Evolutionary conservation across 345 rosid species (phyloP).

Genomic region (Eucalyptus erythrocorys): DNA sequence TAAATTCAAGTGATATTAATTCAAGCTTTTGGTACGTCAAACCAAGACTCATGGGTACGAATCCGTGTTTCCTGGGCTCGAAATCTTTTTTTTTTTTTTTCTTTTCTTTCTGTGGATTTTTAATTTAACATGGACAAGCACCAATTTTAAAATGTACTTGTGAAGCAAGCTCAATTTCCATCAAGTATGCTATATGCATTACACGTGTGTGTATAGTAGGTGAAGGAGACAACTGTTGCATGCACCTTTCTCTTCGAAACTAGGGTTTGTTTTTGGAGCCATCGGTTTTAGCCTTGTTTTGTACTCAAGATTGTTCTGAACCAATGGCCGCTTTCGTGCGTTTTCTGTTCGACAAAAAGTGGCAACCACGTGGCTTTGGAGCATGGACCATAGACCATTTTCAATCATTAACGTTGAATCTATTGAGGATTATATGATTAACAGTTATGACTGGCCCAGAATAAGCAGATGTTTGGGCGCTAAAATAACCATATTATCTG

Average conservation of each 20-base stretch:
- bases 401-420: background rate
- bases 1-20: background rate
- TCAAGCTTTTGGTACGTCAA: background rate
- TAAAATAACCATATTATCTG: background rate
- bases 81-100: background rate
- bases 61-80: background rate
- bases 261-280: background rate
- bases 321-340: background rate
- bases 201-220: background rate
- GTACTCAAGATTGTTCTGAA: background rate
- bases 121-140: background rate
- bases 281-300: background rate
- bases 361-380: background rate
- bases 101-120: background rate
- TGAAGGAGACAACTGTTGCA: background rate
- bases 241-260: background rate
- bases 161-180: background rate
- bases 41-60: background rate
- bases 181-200: background rate
- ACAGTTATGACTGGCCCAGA: background rate
- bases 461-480: background rate
- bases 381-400: background rate
- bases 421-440: background rate
- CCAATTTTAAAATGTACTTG: background rate
- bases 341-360: background rate